phyloP scores from a whole-genome alignment of 257 asterid species.

The Mitragyna speciosa region DNA sequence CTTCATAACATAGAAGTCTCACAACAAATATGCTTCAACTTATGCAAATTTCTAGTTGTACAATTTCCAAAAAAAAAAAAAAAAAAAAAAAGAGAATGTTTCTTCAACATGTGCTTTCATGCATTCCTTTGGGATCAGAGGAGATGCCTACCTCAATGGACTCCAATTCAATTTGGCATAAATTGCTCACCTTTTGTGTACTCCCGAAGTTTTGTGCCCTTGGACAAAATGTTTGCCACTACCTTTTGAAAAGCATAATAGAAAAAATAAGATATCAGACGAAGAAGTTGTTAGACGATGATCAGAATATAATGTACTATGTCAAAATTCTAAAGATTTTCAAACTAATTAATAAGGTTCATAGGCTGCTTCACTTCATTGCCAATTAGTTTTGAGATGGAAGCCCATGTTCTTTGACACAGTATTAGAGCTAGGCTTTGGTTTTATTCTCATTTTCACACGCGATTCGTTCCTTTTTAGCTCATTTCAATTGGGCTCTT shows the following conservation, averaged over 20 bases:
- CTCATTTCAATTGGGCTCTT: too few species aligned
- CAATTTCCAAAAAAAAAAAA: background rate
- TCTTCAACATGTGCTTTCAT: too few species aligned
- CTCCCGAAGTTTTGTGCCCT: conserved; percentile 83
- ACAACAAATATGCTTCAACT: background rate
- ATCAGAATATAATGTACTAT: too few species aligned
- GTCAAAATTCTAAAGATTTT: too few species aligned
- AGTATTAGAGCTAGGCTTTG: too few species aligned
- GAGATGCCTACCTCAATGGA: conserved; percentile 75
- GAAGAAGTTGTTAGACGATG: conserved; percentile 21
- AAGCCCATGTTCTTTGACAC: too few species aligned
- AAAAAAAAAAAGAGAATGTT: background rate
- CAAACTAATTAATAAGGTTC: too few species aligned
- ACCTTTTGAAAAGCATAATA: conserved; percentile 45
- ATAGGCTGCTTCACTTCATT: too few species aligned
- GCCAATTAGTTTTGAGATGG: too few species aligned
- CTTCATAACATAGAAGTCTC: background rate
- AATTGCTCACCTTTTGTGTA: conserved; percentile 83
- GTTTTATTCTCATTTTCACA: too few species aligned
- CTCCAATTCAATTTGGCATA: conserved; percentile 81
- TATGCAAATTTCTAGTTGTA: background rate
- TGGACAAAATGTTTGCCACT: conserved; percentile 83
- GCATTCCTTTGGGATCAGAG: too few species aligned
- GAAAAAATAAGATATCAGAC: background rate
- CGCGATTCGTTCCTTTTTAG: too few species aligned